phyloP scores from a whole-genome alignment of 2,329 filamentous ascomycete genomes.

The Aspergillus japonicus region DNA sequence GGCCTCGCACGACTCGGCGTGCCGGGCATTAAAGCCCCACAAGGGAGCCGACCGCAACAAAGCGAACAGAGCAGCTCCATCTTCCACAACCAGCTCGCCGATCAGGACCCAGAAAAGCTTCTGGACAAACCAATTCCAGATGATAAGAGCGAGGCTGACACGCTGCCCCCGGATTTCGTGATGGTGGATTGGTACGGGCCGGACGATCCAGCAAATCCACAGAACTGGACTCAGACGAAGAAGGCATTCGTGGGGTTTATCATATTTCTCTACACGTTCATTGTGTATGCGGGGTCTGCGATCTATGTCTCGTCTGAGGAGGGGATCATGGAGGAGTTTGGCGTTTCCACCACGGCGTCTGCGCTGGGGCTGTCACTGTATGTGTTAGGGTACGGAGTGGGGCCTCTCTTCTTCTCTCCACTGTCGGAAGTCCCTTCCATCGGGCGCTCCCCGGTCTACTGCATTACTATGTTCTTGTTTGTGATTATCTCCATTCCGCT shows the following conservation, averaged over 20 bases:
- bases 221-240: constrained; percentile 55
- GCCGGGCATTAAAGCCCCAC: background rate
- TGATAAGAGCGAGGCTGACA: background rate
- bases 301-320: constrained; percentile 29
- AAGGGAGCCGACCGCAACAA: background rate
- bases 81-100: background rate
- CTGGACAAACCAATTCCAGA: background rate
- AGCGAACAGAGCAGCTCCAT: background rate
- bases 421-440: constrained; percentile 62
- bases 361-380: constrained; percentile 63
- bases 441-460: constrained; percentile 51
- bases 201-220: constrained; percentile 57
- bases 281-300: constrained; percentile 57
- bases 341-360: constrained; percentile 49
- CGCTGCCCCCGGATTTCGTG: background rate
- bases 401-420: constrained; percentile 63
- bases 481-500: constrained; percentile 54
- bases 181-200: constrained; percentile 61
- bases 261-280: constrained; percentile 26
- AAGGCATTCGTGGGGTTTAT: constrained; percentile 47
- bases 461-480: constrained; percentile 57
- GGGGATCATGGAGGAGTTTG: constrained; percentile 40
- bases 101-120: background rate
- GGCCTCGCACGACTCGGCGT: background rate
- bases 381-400: constrained; percentile 63